phyloP scores from a whole-genome alignment of 257 asterid genomes.

The Petunia secreta region DNA sequence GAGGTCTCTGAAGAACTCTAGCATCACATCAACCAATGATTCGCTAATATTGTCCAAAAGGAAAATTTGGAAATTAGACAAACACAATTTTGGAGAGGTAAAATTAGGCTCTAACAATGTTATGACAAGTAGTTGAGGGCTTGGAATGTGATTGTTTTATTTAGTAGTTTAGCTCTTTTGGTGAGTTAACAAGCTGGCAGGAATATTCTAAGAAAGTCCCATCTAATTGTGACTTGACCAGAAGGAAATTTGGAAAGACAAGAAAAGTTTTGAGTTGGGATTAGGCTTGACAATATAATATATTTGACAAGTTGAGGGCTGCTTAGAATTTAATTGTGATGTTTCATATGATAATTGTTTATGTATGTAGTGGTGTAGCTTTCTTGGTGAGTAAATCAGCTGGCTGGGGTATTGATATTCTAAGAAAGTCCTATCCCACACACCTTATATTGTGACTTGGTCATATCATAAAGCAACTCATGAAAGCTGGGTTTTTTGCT shows the following conservation, averaged over 20 bases:
- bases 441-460: not conserved
- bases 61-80: not conserved
- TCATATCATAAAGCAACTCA: not conserved
- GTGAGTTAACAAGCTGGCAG: no score
- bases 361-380: not conserved
- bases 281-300: not conserved
- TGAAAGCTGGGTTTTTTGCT: not conserved
- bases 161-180: no score
- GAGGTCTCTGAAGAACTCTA: not conserved
- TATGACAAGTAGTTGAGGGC: not conserved
- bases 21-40: not conserved
- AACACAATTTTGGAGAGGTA: not conserved
- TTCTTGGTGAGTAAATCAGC: constrained; percentile 1
- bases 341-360: not conserved
- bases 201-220: no score
- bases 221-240: not conserved
- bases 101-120: not conserved
- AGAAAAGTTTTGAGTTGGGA: not conserved
- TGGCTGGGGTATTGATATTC: not conserved
- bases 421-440: not conserved
- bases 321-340: not conserved
- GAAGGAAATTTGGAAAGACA: not conserved
- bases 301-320: not conserved
- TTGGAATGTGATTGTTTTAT: not conserved
- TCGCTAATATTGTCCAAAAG: not conserved